Conservation (phyloP, 768 basidiomycete genomes). For the Leucocoprinus birnbaumii region DNA sequence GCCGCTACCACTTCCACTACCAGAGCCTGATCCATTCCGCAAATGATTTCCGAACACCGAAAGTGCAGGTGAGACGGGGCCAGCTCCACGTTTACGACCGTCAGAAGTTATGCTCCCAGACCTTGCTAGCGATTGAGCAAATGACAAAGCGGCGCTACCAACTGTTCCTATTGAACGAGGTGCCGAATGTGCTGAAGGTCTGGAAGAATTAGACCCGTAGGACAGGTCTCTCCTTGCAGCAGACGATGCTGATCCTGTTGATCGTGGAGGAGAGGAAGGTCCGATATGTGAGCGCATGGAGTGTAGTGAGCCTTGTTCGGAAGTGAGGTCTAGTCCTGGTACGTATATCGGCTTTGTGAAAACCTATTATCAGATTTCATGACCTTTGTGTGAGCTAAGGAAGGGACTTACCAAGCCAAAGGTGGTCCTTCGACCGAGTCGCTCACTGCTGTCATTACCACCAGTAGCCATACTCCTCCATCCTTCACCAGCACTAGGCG, state of each 20-base stretch:
- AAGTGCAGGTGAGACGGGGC: constrained; percentile 42
- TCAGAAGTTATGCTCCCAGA: constrained; percentile 55
- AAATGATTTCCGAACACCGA: constrained; percentile 45
- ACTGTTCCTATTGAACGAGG: constrained; percentile 12
- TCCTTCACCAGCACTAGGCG: constrained; percentile 55
- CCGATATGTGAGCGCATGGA: constrained; percentile 58
- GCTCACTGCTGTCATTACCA: constrained; percentile 19
- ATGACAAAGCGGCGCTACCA: constrained; percentile 30
- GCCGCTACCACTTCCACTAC: constrained; percentile 15
- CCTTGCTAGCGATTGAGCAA: constrained; percentile 36
- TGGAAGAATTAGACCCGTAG: constrained; percentile 52
- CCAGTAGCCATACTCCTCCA: constrained; percentile 57
- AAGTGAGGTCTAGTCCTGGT: constrained; percentile 38
- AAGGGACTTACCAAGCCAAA: constrained; percentile 57
- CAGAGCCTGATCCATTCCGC: too few relatives aligned
- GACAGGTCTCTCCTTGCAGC: constrained; percentile 38
- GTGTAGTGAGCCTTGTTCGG: constrained; percentile 65
- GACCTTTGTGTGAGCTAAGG: too few relatives aligned
- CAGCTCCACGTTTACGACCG: constrained; percentile 34
- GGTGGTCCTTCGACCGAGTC: constrained; percentile 44
- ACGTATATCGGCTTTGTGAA: constrained; percentile 48
- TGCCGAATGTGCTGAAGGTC: constrained; percentile 45
- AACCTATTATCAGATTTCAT: too few relatives aligned
- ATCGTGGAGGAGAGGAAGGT: constrained; percentile 37
- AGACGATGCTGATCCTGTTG: constrained; percentile 51